Percentiles rank a stretch among this genome's conserved stretches.
phyloP scores from a whole-genome alignment of 805 yeast genomes.

The Metschnikowia bowlesiae region DNA sequence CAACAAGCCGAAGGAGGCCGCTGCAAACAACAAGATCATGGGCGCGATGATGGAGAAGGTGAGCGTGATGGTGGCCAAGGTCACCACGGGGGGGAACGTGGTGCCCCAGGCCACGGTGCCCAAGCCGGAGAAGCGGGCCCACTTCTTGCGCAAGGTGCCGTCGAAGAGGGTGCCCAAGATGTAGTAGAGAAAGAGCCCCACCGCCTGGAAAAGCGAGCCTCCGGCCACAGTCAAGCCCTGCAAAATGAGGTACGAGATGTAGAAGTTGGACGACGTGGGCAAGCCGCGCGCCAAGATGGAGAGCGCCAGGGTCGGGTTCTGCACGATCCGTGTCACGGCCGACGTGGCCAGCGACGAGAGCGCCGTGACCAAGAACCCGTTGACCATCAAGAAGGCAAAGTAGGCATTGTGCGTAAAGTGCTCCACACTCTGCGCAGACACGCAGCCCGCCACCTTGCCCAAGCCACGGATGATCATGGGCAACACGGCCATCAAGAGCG shows the following conservation, averaged over 20 bases:
- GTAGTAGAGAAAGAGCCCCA: constrained; percentile 54
- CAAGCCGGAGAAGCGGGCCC: constrained; percentile 52
- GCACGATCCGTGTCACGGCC: constrained; percentile 56
- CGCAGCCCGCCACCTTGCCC: constrained; percentile 58
- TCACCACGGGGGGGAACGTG: constrained; percentile 68
- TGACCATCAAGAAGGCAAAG: constrained; percentile 67
- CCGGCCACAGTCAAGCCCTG: constrained; percentile 68
- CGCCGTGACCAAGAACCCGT: constrained; percentile 67
- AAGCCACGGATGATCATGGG: constrained; percentile 61
- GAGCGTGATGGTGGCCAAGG: constrained; percentile 62
- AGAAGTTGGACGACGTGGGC: constrained; percentile 72
- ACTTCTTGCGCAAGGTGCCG: constrained; percentile 63
- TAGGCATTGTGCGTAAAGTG: constrained; percentile 62
- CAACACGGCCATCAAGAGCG: constrained; percentile 60
- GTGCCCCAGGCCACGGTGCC: constrained; percentile 68
- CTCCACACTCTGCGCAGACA: constrained; percentile 56
- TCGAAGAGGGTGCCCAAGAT: constrained; percentile 55
- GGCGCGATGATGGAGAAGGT: constrained; percentile 78
- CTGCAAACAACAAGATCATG: constrained; percentile 68
- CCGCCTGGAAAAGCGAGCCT: constrained; percentile 61
- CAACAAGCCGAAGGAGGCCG: constrained; percentile 62
- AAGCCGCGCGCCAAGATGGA: constrained; percentile 56
- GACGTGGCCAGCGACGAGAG: constrained; percentile 69
- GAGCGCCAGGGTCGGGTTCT: constrained; percentile 57
- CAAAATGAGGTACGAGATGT: constrained; percentile 59